Percentiles rank a stretch among this genome's conserved stretches.
These are phyloP conservation scores for Candida sp. DNA, from an alignment of 1,139 yeast species.

Conservation along the genomic window DNA sequence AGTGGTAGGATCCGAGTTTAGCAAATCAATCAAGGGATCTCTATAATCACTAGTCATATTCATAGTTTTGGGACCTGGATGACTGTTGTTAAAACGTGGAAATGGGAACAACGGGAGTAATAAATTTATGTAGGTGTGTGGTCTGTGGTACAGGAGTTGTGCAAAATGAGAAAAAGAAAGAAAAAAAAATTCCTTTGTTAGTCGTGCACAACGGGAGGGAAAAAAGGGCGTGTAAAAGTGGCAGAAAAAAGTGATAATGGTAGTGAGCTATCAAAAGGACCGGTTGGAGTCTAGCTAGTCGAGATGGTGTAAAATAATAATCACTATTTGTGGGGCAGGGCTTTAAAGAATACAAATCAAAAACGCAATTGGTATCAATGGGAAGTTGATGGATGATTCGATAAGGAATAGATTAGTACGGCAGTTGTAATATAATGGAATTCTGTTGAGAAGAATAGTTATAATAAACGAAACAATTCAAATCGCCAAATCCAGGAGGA, in stretches of 20 bases:
- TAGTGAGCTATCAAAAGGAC: not conserved
- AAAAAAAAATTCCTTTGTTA: not conserved
- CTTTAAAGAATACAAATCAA: no score
- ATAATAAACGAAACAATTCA: not conserved
- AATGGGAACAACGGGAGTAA: not conserved
- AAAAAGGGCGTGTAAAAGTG: not conserved
- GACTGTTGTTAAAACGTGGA: no score
- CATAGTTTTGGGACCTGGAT: not conserved
- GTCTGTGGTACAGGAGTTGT: no score
- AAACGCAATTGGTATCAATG: no score
- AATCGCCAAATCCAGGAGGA: not conserved
- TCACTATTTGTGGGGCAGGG: no score
- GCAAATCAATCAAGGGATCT: conserved; percentile 13
- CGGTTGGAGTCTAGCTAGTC: not conserved
- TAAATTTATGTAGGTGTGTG: no score
- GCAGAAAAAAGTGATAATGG: not conserved
- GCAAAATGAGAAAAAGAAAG: not conserved
- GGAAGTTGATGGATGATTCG: not conserved
- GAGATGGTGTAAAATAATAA: no score
- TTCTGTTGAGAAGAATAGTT: not conserved
- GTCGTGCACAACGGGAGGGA: not conserved
- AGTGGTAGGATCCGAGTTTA: conserved; percentile 6
- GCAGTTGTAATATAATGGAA: not conserved
- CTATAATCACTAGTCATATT: conserved; percentile 12
- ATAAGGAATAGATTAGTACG: not conserved